A percentile compares a stretch with the other conserved stretches of the same genome.
phyloP scores from a whole-genome alignment of 1,284 basidiomycete genomes.

The Apiotrichum sp. region DNA sequence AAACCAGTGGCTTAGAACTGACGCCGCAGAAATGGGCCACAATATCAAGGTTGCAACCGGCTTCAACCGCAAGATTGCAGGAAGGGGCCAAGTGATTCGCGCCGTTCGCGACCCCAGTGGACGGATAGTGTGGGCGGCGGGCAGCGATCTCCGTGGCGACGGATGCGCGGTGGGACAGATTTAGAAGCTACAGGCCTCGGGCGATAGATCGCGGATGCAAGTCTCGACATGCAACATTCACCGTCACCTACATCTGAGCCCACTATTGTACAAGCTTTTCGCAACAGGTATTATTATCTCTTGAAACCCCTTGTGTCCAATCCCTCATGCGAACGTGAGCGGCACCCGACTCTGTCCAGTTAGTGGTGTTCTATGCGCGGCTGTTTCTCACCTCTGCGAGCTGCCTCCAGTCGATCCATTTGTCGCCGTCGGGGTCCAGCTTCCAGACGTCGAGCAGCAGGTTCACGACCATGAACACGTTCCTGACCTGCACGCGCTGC shows the following conservation, averaged over 20 bases:
- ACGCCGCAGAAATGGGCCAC: constrained; percentile 72
- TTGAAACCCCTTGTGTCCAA: too few species aligned
- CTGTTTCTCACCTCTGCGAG: constrained; percentile 15
- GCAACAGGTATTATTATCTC: too few species aligned
- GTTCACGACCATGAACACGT: constrained; percentile 24
- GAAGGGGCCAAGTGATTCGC: constrained; percentile 87
- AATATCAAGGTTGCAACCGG: constrained; percentile 61
- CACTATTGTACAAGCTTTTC: too few species aligned
- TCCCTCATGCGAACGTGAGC: not conserved
- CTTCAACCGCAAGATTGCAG: constrained; percentile 64
- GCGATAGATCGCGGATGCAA: too few species aligned
- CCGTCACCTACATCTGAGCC: too few species aligned
- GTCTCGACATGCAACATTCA: too few species aligned
- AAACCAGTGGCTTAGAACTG: not conserved
- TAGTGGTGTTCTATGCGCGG: too few species aligned
- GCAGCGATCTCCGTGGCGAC: constrained; percentile 78
- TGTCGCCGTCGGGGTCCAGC: constrained; percentile 23
- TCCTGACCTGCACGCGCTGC: constrained; percentile 23
- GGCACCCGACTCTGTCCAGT: not conserved
- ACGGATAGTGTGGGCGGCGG: constrained; percentile 73
- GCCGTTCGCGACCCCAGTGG: constrained; percentile 61
- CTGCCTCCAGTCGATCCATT: constrained; percentile 25
- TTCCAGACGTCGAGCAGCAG: constrained; percentile 31
- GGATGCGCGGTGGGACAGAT: constrained; percentile 85
- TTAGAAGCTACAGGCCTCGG: constrained; percentile 38